These are phyloP conservation scores for Aegilops umbellulata DNA, from an alignment of 176 grass and related monocot genomes.

Conservation along the genomic window DNA sequence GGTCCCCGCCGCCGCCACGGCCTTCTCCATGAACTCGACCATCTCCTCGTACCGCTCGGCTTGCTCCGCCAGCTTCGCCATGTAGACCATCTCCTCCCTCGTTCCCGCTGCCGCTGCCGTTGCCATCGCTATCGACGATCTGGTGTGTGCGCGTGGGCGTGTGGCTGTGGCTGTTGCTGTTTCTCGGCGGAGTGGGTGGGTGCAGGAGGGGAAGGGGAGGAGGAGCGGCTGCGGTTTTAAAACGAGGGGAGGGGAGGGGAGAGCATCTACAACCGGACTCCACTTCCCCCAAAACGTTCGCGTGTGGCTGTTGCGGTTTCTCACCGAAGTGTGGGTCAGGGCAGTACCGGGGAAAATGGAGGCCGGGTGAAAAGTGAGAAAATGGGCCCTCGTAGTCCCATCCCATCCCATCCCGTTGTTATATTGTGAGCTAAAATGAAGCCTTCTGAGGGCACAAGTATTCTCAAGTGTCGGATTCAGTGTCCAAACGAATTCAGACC, in stretches of 20 bases:
- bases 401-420: too few relatives aligned
- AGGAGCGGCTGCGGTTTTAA: slow-evolving; percentile 51
- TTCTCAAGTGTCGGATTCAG: too few relatives aligned
- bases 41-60: slow-evolving; percentile 99
- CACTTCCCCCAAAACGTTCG: too few relatives aligned
- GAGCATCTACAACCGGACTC: too few relatives aligned
- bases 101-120: slow-evolving; percentile 26
- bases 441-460: too few relatives aligned
- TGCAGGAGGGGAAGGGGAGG: slow-evolving; percentile 1
- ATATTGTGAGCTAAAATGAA: too few relatives aligned
- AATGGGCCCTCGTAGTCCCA: too few relatives aligned
- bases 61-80: slow-evolving; percentile 97
- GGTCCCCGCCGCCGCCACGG: slow-evolving; percentile 34
- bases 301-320: too few relatives aligned
- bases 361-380: too few relatives aligned
- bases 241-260: neutral
- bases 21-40: slow-evolving; percentile 99
- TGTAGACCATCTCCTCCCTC: slow-evolving; percentile 84
- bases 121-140: slow-evolving; percentile 16
- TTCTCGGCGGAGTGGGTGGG: slow-evolving; percentile 18
- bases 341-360: too few relatives aligned
- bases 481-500: too few relatives aligned
- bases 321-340: too few relatives aligned
- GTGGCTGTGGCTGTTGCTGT: slow-evolving; percentile 32
- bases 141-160: neutral